Percentiles rank a stretch among this genome's conserved stretches.
phyloP scores from a whole-genome alignment of 2,329 filamentous ascomycete genomes.

The Botrytis aclada region DNA sequence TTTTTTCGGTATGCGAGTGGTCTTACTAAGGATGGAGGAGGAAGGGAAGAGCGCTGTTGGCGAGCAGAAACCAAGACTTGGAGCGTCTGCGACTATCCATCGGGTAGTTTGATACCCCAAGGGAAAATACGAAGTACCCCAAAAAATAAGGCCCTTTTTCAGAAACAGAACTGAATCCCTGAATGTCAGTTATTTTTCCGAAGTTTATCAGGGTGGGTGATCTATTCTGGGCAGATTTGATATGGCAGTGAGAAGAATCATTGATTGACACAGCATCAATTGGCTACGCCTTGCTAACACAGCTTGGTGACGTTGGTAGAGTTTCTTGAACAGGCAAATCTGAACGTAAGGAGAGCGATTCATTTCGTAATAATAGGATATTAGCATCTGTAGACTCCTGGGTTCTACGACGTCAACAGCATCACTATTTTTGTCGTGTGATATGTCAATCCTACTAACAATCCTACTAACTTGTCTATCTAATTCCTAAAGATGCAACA shows the following conservation, averaged over 20 bases:
- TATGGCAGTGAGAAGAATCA: neutral
- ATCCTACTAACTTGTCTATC: neutral
- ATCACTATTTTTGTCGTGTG: neutral
- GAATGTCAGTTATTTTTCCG: slow-evolving; percentile 1
- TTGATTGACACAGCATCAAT: neutral
- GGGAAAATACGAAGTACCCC: slow-evolving; percentile 14
- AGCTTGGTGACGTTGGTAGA: neutral
- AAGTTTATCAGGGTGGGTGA: slow-evolving; percentile 10
- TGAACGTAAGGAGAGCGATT: neutral
- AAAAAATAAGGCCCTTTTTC: slow-evolving; percentile 8
- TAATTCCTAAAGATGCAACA: neutral
- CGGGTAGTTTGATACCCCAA: slow-evolving; percentile 10
- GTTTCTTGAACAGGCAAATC: neutral
- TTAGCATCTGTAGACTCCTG: neutral
- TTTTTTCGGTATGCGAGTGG: neutral
- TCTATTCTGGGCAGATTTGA: neutral
- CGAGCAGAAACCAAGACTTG: slow-evolving; percentile 3
- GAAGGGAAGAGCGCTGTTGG: neutral
- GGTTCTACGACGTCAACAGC: neutral
- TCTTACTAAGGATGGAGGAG: neutral
- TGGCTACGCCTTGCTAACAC: neutral
- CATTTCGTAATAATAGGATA: neutral
- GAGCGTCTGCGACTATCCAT: neutral
- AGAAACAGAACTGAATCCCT: neutral
- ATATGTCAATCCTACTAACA: neutral